These are phyloP conservation scores for Syzygium malaccense DNA, from an alignment of 441 rosid genomes.

Conservation along the genomic window DNA sequence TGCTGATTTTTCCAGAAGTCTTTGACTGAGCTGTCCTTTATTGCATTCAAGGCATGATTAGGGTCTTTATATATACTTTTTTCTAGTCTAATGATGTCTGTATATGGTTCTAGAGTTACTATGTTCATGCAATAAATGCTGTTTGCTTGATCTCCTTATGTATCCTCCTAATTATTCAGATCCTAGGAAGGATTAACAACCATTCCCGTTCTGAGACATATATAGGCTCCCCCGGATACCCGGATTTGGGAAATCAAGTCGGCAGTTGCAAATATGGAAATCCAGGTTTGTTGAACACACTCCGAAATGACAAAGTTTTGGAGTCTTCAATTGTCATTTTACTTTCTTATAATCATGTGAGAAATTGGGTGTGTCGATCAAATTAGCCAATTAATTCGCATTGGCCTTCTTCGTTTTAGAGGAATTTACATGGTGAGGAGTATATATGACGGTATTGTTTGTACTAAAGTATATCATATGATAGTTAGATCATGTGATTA, in stretches of 20 bases:
- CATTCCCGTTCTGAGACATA: constrained; percentile 2
- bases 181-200: constrained; percentile 11
- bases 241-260: constrained; percentile 11
- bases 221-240: constrained; percentile 6
- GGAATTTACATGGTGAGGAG: neutral
- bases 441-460: neutral
- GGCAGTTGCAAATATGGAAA: constrained; percentile 18
- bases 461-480: neutral
- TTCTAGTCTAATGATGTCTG: neutral
- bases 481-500: neutral
- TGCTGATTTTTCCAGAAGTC: neutral
- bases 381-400: neutral
- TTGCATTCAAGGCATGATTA: neutral
- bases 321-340: neutral
- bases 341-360: neutral
- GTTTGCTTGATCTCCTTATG: neutral
- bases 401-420: neutral
- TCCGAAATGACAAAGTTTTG: neutral
- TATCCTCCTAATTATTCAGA: constrained; percentile 13
- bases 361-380: neutral
- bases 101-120: neutral
- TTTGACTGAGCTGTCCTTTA: neutral
- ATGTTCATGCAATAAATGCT: neutral
- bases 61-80: neutral
- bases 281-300: constrained; percentile 18